Percentiles rank a stretch among this genome's conserved stretches.
Evolutionary conservation across 306 rosid species (phyloP).

Genomic region (Prinsepia uniflora): DNA sequence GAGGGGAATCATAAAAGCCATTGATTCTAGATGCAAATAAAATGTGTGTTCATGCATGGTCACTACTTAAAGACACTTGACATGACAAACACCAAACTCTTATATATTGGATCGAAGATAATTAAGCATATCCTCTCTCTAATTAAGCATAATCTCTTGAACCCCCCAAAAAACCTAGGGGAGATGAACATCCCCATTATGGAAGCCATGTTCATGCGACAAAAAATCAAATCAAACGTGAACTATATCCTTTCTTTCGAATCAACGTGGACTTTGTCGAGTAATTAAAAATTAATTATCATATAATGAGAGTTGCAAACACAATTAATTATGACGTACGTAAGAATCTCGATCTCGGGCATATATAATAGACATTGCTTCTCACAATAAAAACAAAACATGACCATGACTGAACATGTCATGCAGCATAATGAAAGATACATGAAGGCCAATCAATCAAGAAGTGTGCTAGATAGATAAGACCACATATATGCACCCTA

Average conservation of each 20-base stretch:
- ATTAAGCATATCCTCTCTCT: not conserved
- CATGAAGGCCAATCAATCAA: conserved; percentile 35
- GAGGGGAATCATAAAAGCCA: not conserved
- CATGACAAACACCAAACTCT: conserved; percentile 10
- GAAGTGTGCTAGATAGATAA: conserved; percentile 20
- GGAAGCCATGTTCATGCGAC: too few species aligned
- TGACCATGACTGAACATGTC: conserved; percentile 36
- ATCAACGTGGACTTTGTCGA: not conserved
- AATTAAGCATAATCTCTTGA: not conserved
- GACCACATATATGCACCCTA: conserved; percentile 27
- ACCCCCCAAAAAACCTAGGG: not conserved
- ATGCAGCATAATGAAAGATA: conserved; percentile 20
- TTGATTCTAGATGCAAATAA: not conserved
- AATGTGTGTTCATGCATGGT: not conserved
- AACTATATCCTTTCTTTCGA: not conserved
- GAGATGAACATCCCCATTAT: not conserved
- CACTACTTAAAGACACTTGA: not conserved
- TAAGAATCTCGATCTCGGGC: too few species aligned
- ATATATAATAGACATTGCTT: conserved; percentile 28
- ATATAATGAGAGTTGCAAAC: too few species aligned
- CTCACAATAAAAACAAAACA: conserved; percentile 34
- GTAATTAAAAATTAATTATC: too few species aligned
- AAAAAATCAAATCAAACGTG: too few species aligned
- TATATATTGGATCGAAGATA: not conserved
- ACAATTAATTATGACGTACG: too few species aligned